These are phyloP conservation scores for Rhizophlyctis rosea DNA, from an alignment of 192 early-diverging fungal species.

Conservation along the genomic window DNA sequence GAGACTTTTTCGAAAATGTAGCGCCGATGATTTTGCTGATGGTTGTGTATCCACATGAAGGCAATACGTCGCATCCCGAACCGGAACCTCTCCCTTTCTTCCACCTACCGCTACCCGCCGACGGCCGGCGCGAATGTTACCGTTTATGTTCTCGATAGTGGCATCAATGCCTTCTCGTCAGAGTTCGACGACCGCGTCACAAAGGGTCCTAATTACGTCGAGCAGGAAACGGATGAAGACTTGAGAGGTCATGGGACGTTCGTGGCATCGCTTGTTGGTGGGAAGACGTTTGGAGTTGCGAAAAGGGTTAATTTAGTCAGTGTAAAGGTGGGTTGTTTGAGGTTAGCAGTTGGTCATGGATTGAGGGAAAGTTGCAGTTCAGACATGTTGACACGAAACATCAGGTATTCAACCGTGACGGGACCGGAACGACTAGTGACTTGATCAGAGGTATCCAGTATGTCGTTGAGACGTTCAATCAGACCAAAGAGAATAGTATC, in stretches of 20 bases:
- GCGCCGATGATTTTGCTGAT: no score
- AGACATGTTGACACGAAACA: not conserved
- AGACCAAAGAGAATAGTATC: not conserved
- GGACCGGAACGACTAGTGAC: slow-evolving; percentile 46
- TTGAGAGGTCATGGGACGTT: slow-evolving; percentile 44
- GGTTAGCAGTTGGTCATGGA: not conserved
- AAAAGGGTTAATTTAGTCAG: slow-evolving; percentile 54
- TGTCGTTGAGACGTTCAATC: slow-evolving; percentile 22
- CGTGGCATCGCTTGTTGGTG: slow-evolving; percentile 44
- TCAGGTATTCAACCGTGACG: slow-evolving; percentile 56
- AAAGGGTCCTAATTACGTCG: slow-evolving; percentile 37
- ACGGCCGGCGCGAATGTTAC: not conserved
- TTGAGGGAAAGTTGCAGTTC: not conserved
- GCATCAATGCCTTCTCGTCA: slow-evolving; percentile 3
- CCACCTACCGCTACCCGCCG: not conserved
- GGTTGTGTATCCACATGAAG: no score
- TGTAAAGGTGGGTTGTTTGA: slow-evolving; percentile 23
- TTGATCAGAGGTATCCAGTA: slow-evolving; percentile 55
- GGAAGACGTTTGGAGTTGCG: slow-evolving; percentile 60
- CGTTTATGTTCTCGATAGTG: not conserved
- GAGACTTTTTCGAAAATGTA: no score
- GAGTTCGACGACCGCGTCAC: slow-evolving; percentile 85
- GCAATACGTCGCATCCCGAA: not conserved
- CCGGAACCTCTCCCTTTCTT: not conserved
- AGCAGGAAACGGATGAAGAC: slow-evolving; percentile 24